Percentiles rank a stretch among this genome's conserved stretches.
These are phyloP conservation scores for Earliella scabrosa DNA, from an alignment of 1,284 basidiomycete genomes.

Conservation along the genomic window DNA sequence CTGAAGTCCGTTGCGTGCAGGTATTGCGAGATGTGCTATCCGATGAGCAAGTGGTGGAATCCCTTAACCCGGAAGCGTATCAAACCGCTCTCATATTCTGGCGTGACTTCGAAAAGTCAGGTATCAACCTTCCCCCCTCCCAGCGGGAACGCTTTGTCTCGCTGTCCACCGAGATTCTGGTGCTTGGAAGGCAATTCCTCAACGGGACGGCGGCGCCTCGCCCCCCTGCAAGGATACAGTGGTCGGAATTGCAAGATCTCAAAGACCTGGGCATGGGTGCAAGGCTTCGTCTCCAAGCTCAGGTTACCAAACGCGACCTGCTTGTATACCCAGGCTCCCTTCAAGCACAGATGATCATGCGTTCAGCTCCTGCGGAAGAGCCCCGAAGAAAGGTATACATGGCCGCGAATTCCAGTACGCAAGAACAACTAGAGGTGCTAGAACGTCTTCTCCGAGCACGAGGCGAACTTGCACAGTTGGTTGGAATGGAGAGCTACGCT, in stretches of 20 bases:
- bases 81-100: slow-evolving; percentile 94
- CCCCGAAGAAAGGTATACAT: slow-evolving; percentile 82
- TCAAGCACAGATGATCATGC: slow-evolving; percentile 93
- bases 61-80: slow-evolving; percentile 68
- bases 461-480: slow-evolving; percentile 79
- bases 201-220: slow-evolving; percentile 64
- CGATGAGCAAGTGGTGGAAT: slow-evolving; percentile 62
- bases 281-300: slow-evolving; percentile 71
- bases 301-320: slow-evolving; percentile 71
- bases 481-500: slow-evolving; percentile 84
- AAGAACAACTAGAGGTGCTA: slow-evolving; percentile 71
- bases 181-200: slow-evolving; percentile 87
- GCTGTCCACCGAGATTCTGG: slow-evolving; percentile 91
- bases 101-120: slow-evolving; percentile 97
- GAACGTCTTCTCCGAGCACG: slow-evolving; percentile 80
- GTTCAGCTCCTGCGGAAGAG: slow-evolving; percentile 82
- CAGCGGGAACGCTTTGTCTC: slow-evolving; percentile 86
- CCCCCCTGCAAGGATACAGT: slow-evolving; percentile 67
- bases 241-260: slow-evolving; percentile 66
- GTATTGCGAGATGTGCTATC: slow-evolving; percentile 67
- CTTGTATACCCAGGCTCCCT: slow-evolving; percentile 83
- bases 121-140: slow-evolving; percentile 85
- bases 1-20: slow-evolving; percentile 39
- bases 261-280: slow-evolving; percentile 75
- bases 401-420: slow-evolving; percentile 72